These are phyloP conservation scores for Cynanchum wilfordii DNA, from an alignment of 257 asterid species.

Conservation along the genomic window DNA sequence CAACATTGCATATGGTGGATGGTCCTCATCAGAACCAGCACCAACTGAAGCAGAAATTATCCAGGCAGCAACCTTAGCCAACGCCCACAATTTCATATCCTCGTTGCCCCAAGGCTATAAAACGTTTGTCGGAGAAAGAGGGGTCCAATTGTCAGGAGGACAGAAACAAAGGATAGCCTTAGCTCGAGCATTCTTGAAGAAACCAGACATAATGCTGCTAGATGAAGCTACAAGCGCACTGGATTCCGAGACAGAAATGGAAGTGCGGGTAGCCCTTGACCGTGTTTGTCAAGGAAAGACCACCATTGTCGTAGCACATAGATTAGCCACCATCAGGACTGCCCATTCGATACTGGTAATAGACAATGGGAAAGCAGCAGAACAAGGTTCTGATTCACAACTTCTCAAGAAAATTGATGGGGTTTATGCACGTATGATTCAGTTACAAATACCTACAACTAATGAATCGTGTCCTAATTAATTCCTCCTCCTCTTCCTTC, in stretches of 20 bases:
- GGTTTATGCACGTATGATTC: constrained; percentile 74
- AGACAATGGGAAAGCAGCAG: constrained; percentile 80
- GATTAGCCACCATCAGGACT: constrained; percentile 63
- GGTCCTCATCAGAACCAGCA: constrained; percentile 46
- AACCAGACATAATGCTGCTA: constrained; percentile 59
- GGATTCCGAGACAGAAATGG: constrained; percentile 63
- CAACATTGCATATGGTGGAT: constrained; percentile 63
- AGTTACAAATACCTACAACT: constrained; percentile 52
- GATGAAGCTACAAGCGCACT: constrained; percentile 92
- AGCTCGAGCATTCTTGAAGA: constrained; percentile 71
- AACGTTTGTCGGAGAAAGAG: constrained; percentile 72
- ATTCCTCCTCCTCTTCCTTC: too few relatives aligned
- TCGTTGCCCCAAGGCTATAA: constrained; percentile 50
- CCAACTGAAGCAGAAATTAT: constrained; percentile 58
- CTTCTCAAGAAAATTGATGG: constrained; percentile 65
- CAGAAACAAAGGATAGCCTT: constrained; percentile 81
- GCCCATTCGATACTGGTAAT: constrained; percentile 73
- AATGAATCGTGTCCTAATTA: too few relatives aligned
- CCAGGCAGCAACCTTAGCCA: constrained; percentile 71
- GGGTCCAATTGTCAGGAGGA: constrained; percentile 81
- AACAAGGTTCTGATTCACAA: constrained; percentile 82
- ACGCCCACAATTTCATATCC: constrained; percentile 58
- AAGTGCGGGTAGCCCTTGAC: constrained; percentile 61
- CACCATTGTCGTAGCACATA: constrained; percentile 67
- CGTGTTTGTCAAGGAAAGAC: constrained; percentile 75